These are phyloP conservation scores for Alternaria postmessia DNA, from an alignment of 2,329 filamentous ascomycete species.

Conservation along the genomic window DNA sequence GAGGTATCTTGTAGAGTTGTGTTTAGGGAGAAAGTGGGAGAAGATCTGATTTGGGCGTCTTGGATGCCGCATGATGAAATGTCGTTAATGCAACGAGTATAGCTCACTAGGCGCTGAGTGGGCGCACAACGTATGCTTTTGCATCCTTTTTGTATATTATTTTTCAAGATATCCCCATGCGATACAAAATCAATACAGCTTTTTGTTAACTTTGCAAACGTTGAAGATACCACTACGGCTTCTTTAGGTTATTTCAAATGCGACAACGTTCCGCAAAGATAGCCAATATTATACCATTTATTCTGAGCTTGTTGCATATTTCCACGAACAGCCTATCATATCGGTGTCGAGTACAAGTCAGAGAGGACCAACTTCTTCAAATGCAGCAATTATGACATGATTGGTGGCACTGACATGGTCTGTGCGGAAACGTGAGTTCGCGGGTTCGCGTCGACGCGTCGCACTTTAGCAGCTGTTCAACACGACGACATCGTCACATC, in stretches of 20 bases:
- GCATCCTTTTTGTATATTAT: constrained; percentile 8
- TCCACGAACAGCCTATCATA: too few species aligned
- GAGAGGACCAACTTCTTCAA: not conserved
- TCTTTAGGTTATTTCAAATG: not conserved
- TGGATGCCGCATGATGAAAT: not conserved
- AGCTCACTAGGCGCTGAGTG: not conserved
- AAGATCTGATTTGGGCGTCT: not conserved
- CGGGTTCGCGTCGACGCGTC: constrained; percentile 43
- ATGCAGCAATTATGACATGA: constrained; percentile 20
- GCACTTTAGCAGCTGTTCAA: constrained; percentile 34
- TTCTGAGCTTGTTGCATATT: too few species aligned
- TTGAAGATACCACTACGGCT: not conserved
- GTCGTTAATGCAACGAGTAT: not conserved
- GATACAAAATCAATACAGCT: not conserved
- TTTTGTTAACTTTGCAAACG: not conserved
- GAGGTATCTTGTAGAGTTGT: not conserved
- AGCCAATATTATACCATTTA: not conserved
- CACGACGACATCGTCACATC: constrained; percentile 18
- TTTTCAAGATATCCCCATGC: constrained; percentile 11
- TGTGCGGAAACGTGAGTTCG: constrained; percentile 43
- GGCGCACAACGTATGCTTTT: not conserved
- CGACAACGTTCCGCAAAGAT: not conserved
- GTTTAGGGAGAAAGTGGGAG: not conserved
- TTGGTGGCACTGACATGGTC: constrained; percentile 22
- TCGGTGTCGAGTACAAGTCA: not conserved